Evolutionary conservation across 257 asterid species (phyloP).

Genomic region (Solanum medicagineum): DNA sequence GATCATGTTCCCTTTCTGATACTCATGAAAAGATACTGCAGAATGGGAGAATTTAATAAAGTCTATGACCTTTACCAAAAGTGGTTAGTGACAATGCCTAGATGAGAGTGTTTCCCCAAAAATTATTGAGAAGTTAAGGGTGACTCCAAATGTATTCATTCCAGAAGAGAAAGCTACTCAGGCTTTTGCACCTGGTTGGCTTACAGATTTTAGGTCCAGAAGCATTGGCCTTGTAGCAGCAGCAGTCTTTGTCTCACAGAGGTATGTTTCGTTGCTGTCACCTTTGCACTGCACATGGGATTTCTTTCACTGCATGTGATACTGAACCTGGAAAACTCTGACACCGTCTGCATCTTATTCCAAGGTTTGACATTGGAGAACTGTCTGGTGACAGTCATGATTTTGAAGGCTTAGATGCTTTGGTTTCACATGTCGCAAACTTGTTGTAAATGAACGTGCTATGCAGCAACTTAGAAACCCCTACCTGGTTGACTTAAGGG

Average conservation of each 20-base stretch:
- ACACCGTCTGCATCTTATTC: background rate
- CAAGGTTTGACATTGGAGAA: slow-evolving; percentile 85
- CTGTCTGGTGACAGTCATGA: slow-evolving; percentile 85
- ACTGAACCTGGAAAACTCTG: background rate
- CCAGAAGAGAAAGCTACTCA: background rate
- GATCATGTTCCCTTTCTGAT: slow-evolving; percentile 73
- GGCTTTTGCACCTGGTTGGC: background rate
- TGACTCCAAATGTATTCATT: background rate
- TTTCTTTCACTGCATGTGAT: slow-evolving; percentile 88
- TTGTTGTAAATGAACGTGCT: slow-evolving; percentile 79
- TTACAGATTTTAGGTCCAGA: background rate
- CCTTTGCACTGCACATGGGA: slow-evolving; percentile 33
- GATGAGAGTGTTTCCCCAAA: background rate
- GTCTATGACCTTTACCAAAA: slow-evolving; percentile 46
- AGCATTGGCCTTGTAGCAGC: background rate
- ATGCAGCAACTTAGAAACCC: slow-evolving; percentile 74
- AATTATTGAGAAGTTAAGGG: background rate
- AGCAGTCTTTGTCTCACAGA: background rate
- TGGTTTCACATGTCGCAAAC: slow-evolving; percentile 78
- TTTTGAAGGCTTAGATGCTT: slow-evolving; percentile 81
- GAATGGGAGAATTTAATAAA: slow-evolving; percentile 56
- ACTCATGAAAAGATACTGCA: slow-evolving; percentile 76
- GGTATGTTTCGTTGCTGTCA: background rate
- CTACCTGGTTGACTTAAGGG: slow-evolving; percentile 56
- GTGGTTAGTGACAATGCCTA: slow-evolving; percentile 36